These are phyloP conservation scores for Termitomyces sp. DNA, from an alignment of 768 basidiomycete species.

Conservation along the genomic window DNA sequence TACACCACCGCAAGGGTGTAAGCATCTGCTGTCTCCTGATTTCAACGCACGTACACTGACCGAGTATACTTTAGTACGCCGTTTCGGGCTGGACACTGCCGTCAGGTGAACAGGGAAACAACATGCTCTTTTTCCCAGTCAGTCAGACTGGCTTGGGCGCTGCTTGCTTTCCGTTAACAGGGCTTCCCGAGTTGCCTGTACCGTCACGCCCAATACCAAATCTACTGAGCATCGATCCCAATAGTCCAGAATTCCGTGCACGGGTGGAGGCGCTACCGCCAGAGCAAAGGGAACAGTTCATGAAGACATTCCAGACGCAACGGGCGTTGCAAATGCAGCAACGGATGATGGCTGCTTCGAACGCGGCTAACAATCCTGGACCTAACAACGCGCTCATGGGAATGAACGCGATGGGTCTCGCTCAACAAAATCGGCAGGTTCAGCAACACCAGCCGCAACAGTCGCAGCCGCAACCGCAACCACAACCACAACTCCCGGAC, in stretches of 20 bases:
- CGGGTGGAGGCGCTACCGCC: constrained; percentile 21
- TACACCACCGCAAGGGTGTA: constrained; percentile 44
- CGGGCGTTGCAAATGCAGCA: neutral
- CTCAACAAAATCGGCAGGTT: constrained; percentile 12
- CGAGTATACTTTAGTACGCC: constrained; percentile 29
- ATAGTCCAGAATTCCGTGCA: constrained; percentile 13
- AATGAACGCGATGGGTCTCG: constrained; percentile 7
- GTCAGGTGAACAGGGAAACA: constrained; percentile 28
- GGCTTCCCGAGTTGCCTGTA: constrained; percentile 35
- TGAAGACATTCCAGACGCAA: constrained; percentile 16
- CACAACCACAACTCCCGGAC: constrained; percentile 15
- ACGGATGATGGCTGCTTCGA: constrained; percentile 7
- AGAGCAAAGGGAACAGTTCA: constrained; percentile 20
- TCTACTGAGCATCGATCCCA: constrained; percentile 5
- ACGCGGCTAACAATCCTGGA: neutral
- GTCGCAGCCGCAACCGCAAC: constrained; percentile 3
- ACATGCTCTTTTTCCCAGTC: constrained; percentile 37
- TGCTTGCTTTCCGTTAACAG: constrained; percentile 34
- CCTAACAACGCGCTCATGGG: constrained; percentile 8
- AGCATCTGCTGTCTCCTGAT: constrained; percentile 16
- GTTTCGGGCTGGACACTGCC: constrained; percentile 33
- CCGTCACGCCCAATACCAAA: constrained; percentile 1
- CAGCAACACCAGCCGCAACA: constrained; percentile 24
- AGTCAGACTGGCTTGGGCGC: constrained; percentile 21
- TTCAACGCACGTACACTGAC: neutral